phyloP scores from a whole-genome alignment of 495 filamentous ascomycete genomes.

The Chlorociboria aeruginascens region DNA sequence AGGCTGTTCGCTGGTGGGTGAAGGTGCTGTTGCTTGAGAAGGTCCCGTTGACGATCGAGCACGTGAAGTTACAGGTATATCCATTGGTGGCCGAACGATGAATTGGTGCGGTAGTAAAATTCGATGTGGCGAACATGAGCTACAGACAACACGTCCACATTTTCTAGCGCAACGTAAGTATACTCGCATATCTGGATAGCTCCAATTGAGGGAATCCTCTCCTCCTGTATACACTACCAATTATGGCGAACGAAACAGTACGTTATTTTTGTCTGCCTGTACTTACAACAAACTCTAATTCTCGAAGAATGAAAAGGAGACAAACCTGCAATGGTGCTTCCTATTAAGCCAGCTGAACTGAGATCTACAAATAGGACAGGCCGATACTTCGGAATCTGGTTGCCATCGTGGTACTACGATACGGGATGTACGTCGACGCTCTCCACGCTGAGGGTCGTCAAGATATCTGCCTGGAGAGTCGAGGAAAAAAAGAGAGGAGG shows the following conservation, averaged over 20 bases:
- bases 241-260: not conserved
- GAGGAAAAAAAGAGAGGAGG: no score
- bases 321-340: constrained; percentile 79
- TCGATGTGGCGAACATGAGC: constrained; percentile 81
- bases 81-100: constrained; percentile 71
- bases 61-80: constrained; percentile 12
- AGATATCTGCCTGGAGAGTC: not conserved
- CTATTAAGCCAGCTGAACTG: constrained; percentile 76
- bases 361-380: constrained; percentile 70
- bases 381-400: constrained; percentile 63
- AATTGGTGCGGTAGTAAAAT: constrained; percentile 91
- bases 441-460: not conserved
- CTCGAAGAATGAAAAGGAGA: not conserved
- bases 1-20: constrained; percentile 9
- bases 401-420: constrained; percentile 66
- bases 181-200: no score
- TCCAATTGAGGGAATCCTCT: no score
- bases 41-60: not conserved
- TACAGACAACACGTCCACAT: constrained; percentile 90
- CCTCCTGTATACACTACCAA: not conserved
- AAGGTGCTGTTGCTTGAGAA: constrained; percentile 15
- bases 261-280: not conserved
- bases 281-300: not conserved
- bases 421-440: not conserved
- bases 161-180: constrained; percentile 42